Evolutionary conservation across 495 filamentous ascomycete species (phyloP), one percentile per base, ranked within the genome.

Genomic region (Glarea lozoyensis): DNA sequence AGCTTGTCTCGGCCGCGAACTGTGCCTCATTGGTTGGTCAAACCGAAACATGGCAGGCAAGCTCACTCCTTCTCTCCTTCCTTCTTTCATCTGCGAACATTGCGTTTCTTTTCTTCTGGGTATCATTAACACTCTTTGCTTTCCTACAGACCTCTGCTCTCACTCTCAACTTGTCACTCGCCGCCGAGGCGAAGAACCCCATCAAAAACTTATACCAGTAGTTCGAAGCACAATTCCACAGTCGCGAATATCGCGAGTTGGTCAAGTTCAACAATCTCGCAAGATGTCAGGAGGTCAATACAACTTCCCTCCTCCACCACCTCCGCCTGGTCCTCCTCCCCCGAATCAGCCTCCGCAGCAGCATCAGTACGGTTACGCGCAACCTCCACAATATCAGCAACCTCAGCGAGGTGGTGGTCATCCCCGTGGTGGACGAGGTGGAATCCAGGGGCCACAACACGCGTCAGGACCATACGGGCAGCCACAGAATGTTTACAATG

Each of bases 241-340:
- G n/a, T n/a, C n/a, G n/a, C n/a, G n/a, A n/a, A n/a, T n/a, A n/a
- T n/a, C n/a, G n/a, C n/a, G n/a, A n/a, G n/a, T n/a, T n/a, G n/a
- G n/a, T n/a, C n/a, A n/a, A n/a, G n/a, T n/a, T n/a, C 17, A 10
- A 17, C 29, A 31, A 9, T 20, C 10, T 27, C 34, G 17, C 19
- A 41, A 43, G 11, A 57, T 57, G 55, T 44, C 54, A 34, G 43
- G 45, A 27, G 21, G 42, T 16, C 49, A 53, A 61, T 62, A 67
- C 41, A 63, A 58, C 51, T 76, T 73, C 56, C 71, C 72, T 22
- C 72, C 70, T 5, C 70, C 73, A 37, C 61, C 74, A 29, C 74
- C 73, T 29, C 63, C 67, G 20, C 59, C 63, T 15, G 50, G 51
- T n/a, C 46, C 53, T 41, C 54, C 53, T 18, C 51, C 48, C 16